Evolutionary conservation across 139 green algal genomes (phyloP).

Genomic region (Ettlia oleoabundans): DNA sequence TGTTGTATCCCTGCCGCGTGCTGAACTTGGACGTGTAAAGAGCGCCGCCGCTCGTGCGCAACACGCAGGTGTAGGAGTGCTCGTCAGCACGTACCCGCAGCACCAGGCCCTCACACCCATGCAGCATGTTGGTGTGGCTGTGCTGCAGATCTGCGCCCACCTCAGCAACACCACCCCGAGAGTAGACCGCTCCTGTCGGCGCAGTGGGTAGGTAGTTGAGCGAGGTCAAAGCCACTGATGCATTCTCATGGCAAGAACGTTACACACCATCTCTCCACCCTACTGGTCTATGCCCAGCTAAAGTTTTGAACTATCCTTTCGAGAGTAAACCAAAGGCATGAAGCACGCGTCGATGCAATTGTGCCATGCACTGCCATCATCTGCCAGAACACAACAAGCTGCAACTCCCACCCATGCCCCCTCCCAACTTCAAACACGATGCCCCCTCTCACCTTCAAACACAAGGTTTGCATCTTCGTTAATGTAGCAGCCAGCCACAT

Average conservation of each 20-base stretch:
- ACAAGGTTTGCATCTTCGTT: constrained; percentile 58
- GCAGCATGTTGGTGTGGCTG: constrained; percentile 34
- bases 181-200: constrained; percentile 64
- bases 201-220: background rate
- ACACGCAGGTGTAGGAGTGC: constrained; percentile 79
- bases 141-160: constrained; percentile 47
- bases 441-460: constrained; percentile 60
- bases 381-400: background rate
- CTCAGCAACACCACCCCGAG: constrained; percentile 66
- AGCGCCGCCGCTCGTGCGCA: constrained; percentile 52
- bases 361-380: too few relatives aligned
- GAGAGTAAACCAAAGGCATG: too few relatives aligned
- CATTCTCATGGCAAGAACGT: too few relatives aligned
- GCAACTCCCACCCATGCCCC: background rate
- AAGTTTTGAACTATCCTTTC: too few relatives aligned
- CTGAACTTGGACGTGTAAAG: constrained; percentile 3
- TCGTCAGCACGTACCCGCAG: constrained; percentile 83
- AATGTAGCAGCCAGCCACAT: constrained; percentile 40
- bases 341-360: too few relatives aligned
- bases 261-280: too few relatives aligned
- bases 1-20: constrained; percentile 54
- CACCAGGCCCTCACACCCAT: constrained; percentile 79
- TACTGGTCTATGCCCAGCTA: too few relatives aligned
- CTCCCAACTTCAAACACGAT: constrained; percentile 66
- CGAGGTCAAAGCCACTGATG: too few relatives aligned